Evolutionary conservation across 2,329 filamentous ascomycete genomes (phyloP).

Genomic region (Colletotrichum tropicicola): DNA sequence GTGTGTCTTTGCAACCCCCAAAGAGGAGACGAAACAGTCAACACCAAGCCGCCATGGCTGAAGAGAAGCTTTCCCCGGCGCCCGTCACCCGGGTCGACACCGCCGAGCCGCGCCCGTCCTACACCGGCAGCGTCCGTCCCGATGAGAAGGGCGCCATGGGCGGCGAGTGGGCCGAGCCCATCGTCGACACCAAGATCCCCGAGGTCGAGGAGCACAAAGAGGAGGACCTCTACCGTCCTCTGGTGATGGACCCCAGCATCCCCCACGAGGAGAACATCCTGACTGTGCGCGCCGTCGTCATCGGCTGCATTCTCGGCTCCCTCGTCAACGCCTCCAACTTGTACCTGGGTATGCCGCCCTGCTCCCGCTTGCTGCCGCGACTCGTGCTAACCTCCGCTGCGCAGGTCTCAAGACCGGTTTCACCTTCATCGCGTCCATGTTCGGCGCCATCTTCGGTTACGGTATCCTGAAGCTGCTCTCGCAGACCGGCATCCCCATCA

Average conservation of each 20-base stretch:
- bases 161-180: conserved; percentile 31
- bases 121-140: conserved; percentile 12
- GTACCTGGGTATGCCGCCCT: conserved; percentile 50
- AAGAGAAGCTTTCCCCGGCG: conserved; percentile 6
- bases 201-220: conserved; percentile 40
- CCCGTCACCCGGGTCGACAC: conserved; percentile 2
- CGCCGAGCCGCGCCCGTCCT: conserved; percentile 12
- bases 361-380: too few species aligned
- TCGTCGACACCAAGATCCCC: conserved; percentile 36
- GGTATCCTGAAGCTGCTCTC: conserved; percentile 65
- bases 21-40: too few species aligned
- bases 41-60: not conserved
- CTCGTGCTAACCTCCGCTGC: not conserved
- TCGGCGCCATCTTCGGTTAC: conserved; percentile 67
- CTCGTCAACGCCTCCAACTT: conserved; percentile 71
- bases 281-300: conserved; percentile 62
- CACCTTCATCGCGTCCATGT: conserved; percentile 57
- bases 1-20: not conserved
- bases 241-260: conserved; percentile 45
- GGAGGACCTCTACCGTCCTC: conserved; percentile 49
- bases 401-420: conserved; percentile 60
- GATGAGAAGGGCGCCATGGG: conserved; percentile 29
- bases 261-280: conserved; percentile 57
- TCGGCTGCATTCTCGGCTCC: conserved; percentile 64
- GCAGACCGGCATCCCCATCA: conserved; percentile 56